Conservation (phyloP, 768 basidiomycete genomes). For the Lactarius deliciosus region DNA sequence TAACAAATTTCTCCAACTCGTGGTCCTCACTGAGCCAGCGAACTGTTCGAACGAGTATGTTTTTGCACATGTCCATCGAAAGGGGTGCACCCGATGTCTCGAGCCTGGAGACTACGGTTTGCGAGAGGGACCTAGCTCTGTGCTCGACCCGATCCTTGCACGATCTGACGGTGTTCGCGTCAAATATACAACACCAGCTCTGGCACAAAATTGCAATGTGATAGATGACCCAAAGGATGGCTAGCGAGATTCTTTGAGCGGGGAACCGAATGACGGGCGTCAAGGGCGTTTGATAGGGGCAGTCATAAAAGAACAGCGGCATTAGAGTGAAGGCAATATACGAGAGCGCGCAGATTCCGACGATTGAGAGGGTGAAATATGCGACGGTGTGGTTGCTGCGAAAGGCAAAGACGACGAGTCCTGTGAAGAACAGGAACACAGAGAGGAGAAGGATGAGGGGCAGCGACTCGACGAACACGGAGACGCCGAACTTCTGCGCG, state of each 20-base stretch:
- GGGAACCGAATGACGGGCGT: background rate
- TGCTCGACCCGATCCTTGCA: too few relatives aligned
- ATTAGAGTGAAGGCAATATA: constrained; percentile 9
- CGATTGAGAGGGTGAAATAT: background rate
- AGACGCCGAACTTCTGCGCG: constrained; percentile 1
- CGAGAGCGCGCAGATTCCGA: constrained; percentile 1
- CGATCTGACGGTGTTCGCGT: too few relatives aligned
- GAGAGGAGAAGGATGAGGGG: constrained; percentile 14
- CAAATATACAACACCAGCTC: too few relatives aligned
- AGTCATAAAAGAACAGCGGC: constrained; percentile 1
- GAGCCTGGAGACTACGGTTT: background rate
- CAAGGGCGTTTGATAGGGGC: constrained; percentile 18
- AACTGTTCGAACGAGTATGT: background rate
- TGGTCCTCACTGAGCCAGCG: background rate
- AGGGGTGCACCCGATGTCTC: background rate
- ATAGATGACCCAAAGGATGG: background rate
- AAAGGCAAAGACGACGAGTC: constrained; percentile 10
- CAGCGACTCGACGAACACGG: constrained; percentile 7
- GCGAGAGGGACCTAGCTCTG: too few relatives aligned
- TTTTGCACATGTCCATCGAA: background rate
- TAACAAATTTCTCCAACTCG: background rate
- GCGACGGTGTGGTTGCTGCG: constrained; percentile 1
- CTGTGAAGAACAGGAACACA: constrained; percentile 20
- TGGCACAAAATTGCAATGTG: too few relatives aligned
- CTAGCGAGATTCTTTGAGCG: background rate